Evolutionary conservation across 228 moss, liverwort and hornwort species (phyloP), one percentile per base, ranked within the genome.

Genomic region (Sphagnum fallax): DNA sequence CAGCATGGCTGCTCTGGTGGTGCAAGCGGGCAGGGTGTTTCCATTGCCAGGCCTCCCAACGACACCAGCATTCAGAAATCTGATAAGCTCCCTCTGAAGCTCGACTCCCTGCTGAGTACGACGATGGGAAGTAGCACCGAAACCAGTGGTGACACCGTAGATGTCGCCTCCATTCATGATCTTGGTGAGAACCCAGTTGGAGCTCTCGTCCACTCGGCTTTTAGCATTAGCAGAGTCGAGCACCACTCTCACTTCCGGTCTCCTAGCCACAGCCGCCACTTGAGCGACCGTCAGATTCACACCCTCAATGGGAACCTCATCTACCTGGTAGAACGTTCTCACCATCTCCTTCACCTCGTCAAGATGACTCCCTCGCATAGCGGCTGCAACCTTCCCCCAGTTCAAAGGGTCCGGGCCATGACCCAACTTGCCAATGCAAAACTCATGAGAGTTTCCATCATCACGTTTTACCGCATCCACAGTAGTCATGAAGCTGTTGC

Each of bases 41-140:
- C 79, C 75, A 14, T 59, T 57, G 57, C 74, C 71, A 32, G 32
- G 32, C 52, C 18, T 62, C 7, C 62, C 62, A 16, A 79, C 70
- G 9, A 79, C 79, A 60, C 79, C 79, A 6, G 79, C 79, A 32
- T 79, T 79, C 68, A 79, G 60, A 12, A 79, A 79, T 71, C 79
- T 79, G 75, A 9, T 57, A 63, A 83, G 80, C 66, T 76, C 75
- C 13, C 9, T 65, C 48, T 65, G 64, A 12, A 65, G 64, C 64
- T 65, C 64, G 48, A 65, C 64, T 65, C 2, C 16, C 5, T 78
- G 63, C 49, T 63, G 66, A 4, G 78, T 78, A 48, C 78, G 61
- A 14, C 78, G 74, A 65, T 78, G 74, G 12, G 78, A 78, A 15
- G 78, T 74, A 32, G 78, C 78, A 6, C 78, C 78, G 14, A 78